Evolutionary conservation across 2,329 filamentous ascomycete species (phyloP), one percentile per base, ranked within the genome.

Genomic region (Epichloe coenophiala): DNA sequence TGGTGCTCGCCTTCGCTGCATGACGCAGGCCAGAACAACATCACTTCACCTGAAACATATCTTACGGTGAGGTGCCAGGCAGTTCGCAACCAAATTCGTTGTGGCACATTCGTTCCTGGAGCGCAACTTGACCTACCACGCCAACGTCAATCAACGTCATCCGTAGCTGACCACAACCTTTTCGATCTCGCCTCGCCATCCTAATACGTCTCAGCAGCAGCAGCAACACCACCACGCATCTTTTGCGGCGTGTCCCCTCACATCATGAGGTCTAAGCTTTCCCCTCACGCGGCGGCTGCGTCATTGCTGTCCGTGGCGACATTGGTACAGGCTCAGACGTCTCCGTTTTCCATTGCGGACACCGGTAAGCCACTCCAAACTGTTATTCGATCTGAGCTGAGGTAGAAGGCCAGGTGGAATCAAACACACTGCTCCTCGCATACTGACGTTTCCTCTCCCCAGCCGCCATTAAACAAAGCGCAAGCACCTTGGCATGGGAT

Each of bases 401-500:
- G 21, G 17, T 31, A 19, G 27, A 27, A 31, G 3, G 13, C 23
- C 42, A 11, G 19, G 23, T 45, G 23, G 3, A 17, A 11, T 31
- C 7, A 6, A 19, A 38, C 8, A 23, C 37, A 13, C 15, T 12
- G 17, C 19, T 13, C 13, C 15, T 15, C 17, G 19, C 33, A 17
- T 27, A 17, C 52, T 53, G 11, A 51, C 27, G 12, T 17, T 43
- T n/a, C 15, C n/a, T 43, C 21, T 13, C 13, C 33, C 4, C 40
- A 70, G 68, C 58, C 43, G 60, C 57, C 42, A 72, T 73, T 51
- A 69, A 67, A 48, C 57, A 65, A 43, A 64, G 67, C 2, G 68
- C 70, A 38, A 59, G 61, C 19, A 61, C 61, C 21, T 55, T 72
- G 33, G 71, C 70, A 4, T 71, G 66, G 60, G 71, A 74, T 50